Evolutionary conservation across 441 rosid genomes (phyloP), one percentile per base, ranked within the genome.

Genomic region (Jatropha multifida): DNA sequence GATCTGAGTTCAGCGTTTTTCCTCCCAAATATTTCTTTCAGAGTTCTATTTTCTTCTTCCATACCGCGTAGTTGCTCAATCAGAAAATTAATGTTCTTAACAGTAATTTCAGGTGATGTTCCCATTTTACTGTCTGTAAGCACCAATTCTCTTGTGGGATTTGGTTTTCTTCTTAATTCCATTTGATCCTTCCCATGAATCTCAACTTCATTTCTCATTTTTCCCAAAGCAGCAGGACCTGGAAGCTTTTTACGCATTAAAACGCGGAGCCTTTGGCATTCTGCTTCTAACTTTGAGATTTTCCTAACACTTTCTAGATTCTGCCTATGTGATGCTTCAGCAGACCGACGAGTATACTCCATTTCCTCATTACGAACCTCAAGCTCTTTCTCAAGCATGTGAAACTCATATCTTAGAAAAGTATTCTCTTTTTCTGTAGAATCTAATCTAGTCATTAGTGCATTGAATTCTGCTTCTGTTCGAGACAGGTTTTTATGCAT

Each of bases 21-120:
- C 85, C 84, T 91, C 32, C 90, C 85, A 83, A 96, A 79, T 76
- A 90, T 89, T 83, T 90, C 99, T 86, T 90, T 94, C 64, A 96
- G 87, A 86, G 81, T 85, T 83, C 88, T 87, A 62, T 93, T 91
- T 74, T 96, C 99, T 82, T 96, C 97, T 84, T 95, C 98, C 93
- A 87, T 94, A 10, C 93, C 81, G 11, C 85, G 81, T 69, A 93
- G 82, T 73, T 90, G 88, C 78, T 88, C 97, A 68, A 88, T 75
- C 75, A 89, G 77, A 77, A 85, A 75, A 72, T 81, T 80, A 44
- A 83, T 77, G 78, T 83, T 86, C 73, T 74, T 75, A 48, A 76
- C 77, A 12, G 85, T 84, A 76, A 66, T 73, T 76, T 87, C 92
- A 51, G 76, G 82, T 72, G 80, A 70, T 55, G 55, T 77, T 59